phyloP scores from a whole-genome alignment of 768 basidiomycete genomes.

The Phanerochaete sordida region DNA sequence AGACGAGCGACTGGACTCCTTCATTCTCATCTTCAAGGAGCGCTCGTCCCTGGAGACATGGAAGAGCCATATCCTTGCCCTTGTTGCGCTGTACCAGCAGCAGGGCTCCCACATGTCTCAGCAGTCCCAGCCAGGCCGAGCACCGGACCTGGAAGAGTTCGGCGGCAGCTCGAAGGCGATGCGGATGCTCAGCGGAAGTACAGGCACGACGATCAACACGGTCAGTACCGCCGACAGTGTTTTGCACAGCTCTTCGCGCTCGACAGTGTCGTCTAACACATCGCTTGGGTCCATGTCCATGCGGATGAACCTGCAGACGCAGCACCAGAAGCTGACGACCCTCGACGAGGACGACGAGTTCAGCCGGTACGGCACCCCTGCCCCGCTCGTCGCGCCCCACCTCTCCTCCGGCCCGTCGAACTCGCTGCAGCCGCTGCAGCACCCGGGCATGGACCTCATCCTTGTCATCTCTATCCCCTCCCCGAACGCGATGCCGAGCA shows the following conservation, averaged over 20 bases:
- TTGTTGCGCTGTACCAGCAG: constrained; percentile 70
- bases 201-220: constrained; percentile 49
- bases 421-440: constrained; percentile 75
- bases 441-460: constrained; percentile 89
- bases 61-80: constrained; percentile 76
- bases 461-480: constrained; percentile 87
- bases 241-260: constrained; percentile 59
- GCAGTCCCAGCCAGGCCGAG: constrained; percentile 30
- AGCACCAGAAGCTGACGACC: constrained; percentile 52
- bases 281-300: constrained; percentile 52
- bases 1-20: constrained; percentile 88
- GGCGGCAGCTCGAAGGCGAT: constrained; percentile 73
- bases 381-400: constrained; percentile 62
- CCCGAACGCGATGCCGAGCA: constrained; percentile 64
- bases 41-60: constrained; percentile 86
- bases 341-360: constrained; percentile 73
- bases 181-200: constrained; percentile 77
- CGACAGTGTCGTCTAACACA: constrained; percentile 71
- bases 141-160: constrained; percentile 58
- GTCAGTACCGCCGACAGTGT: constrained; percentile 60
- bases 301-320: constrained; percentile 17
- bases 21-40: constrained; percentile 95
- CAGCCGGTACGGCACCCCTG: constrained; percentile 47
- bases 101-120: constrained; percentile 39
- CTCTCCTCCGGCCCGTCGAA: constrained; percentile 74